Conservation (phyloP, 208 protist species). For the Leishmania aethiopica region DNA sequence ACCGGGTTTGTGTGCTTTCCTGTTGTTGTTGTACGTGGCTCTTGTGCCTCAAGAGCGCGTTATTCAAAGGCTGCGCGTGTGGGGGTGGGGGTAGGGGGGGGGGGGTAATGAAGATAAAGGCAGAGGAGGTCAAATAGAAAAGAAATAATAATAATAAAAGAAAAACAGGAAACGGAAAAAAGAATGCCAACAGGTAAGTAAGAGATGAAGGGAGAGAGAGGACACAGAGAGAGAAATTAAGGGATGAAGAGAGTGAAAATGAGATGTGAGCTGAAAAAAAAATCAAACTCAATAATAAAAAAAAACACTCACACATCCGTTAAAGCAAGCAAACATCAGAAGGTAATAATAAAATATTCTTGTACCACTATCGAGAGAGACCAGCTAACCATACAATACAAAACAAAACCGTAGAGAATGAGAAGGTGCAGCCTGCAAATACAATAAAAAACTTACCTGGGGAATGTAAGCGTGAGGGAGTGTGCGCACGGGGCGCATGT, state of each 20-base stretch:
- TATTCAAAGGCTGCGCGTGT: background rate
- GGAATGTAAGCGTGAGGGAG: background rate
- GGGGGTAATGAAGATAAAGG: background rate
- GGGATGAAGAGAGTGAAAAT: background rate
- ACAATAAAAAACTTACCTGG: background rate
- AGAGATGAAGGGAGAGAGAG: background rate
- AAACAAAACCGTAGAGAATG: background rate
- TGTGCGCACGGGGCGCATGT: background rate
- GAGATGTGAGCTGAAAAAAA: background rate
- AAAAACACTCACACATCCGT: background rate
- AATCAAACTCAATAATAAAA: background rate
- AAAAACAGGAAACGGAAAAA: background rate
- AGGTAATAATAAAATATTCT: background rate
- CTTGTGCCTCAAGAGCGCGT: background rate
- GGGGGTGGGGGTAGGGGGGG: background rate
- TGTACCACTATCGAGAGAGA: background rate
- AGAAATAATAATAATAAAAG: background rate
- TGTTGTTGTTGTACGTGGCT: background rate
- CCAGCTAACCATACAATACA: background rate
- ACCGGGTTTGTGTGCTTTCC: background rate
- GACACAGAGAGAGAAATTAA: background rate
- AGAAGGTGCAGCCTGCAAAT: background rate
- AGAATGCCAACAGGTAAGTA: background rate
- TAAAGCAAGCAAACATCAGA: background rate
- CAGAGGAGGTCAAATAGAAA: background rate